Evolutionary conservation across 2,329 filamentous ascomycete species (phyloP), one percentile per base, ranked within the genome.

Genomic region (Penicillium paneum): DNA sequence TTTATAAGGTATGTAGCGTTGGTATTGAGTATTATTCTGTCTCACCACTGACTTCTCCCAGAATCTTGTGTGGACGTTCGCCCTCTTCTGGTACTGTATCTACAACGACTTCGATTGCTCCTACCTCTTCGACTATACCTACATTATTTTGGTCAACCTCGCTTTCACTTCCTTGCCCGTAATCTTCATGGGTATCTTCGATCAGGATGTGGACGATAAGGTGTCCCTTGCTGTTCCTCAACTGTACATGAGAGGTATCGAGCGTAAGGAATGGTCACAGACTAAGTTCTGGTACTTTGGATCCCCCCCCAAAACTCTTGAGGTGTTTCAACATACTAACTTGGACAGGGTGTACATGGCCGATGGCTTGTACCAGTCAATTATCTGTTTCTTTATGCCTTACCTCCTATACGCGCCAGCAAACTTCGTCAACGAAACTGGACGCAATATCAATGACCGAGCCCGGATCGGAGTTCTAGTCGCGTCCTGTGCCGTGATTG

Each of bases 11-110:
- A 71, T 67, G 76, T 60, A 36, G 2, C 32, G 42, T 46, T 26
- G 21, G 7, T 21, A 17, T 17, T 21, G n/a, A 19, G 15, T 29
- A 8, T 40, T 1, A 26, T 47, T 5, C 32, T 51, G 39, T 8
- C 26, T 39, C 5, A 26, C 36, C 21, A 38, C 56, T 66, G 8
- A 60, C 52, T 41, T 8, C 26, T 35, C 3, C 19, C 63, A 87
- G 88, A 99, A 97, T 78, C 89, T 99, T 75, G 88, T 97, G 49
- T 99, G 94, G 94, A 94, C 91, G 0, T 93, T 97, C 69, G 84
- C 88, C 40, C 89, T 99, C 55, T 97, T 97, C 81, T 97, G 93
- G 93, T 99, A 90, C 75, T 91, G 95, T 71, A 90, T 96, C 51
- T 99, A 89, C 75, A 91, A 89, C 79, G 88, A 96, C 75, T 97